phyloP scores from a whole-genome alignment of 805 yeast genomes.

The Zygoascus flipseniorum region DNA sequence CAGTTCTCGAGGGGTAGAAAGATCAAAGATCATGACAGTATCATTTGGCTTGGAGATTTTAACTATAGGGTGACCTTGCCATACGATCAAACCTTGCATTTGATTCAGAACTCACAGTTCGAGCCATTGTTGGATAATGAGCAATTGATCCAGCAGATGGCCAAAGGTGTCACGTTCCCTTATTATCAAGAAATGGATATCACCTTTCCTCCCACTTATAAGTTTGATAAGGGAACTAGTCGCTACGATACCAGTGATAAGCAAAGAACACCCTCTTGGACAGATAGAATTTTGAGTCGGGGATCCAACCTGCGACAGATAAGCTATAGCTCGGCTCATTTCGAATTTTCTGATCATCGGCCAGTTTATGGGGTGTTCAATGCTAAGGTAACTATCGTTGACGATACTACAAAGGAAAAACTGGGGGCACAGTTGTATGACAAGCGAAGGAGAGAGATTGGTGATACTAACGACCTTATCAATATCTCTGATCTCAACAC shows the following conservation, averaged over 20 bases:
- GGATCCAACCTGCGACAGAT: slow-evolving; percentile 53
- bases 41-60: slow-evolving; percentile 92
- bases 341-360: slow-evolving; percentile 76
- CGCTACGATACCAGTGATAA: slow-evolving; percentile 85
- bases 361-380: slow-evolving; percentile 82
- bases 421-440: slow-evolving; percentile 54
- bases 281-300: slow-evolving; percentile 72
- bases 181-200: slow-evolving; percentile 71
- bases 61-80: slow-evolving; percentile 69
- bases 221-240: slow-evolving; percentile 77
- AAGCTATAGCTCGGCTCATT: slow-evolving; percentile 58
- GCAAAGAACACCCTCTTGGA: slow-evolving; percentile 93
- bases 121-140: slow-evolving; percentile 56
- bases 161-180: slow-evolving; percentile 59
- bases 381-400: slow-evolving; percentile 57
- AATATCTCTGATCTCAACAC: slow-evolving; percentile 21
- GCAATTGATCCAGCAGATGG: slow-evolving; percentile 72
- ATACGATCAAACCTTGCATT: slow-evolving; percentile 63
- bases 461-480: slow-evolving; percentile 25
- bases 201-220: slow-evolving; percentile 82
- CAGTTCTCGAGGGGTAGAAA: slow-evolving; percentile 68
- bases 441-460: slow-evolving; percentile 39
- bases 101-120: slow-evolving; percentile 39
- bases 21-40: slow-evolving; percentile 76
- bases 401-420: slow-evolving; percentile 49